Evolutionary conservation across 164 flowering plant genomes (phyloP), one percentile per base, ranked within the genome.

Genomic region (Macadamia integrifolia): DNA sequence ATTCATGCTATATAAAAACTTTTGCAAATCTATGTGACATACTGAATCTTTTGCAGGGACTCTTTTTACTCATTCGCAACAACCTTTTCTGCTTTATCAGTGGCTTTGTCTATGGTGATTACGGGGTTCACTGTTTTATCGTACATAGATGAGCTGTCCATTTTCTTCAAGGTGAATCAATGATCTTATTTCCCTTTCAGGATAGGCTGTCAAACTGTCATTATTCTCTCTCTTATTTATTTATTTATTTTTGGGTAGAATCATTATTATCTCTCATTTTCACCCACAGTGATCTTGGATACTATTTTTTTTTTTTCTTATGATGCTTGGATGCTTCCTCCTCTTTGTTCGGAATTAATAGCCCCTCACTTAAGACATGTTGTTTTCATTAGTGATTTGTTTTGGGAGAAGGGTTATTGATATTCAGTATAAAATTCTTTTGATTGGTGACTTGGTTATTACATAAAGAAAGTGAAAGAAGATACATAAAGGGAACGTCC

Each of bases 111-210:
- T 72, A 85, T 83, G 60, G 65, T 74, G 72, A 78, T 80, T 31
- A 43, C 71, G 42, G 97, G 87, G 56, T 68, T 80, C 58, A 64
- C 77, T 60, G 18, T 71, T 65, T 63, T 75, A 32, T 57, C 76
- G 55, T 86, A 58, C 61, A 66, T 80, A 78, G 93, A 94, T 74
- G 95, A 90, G 64, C 68, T 87, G 53, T 68, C 62, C 68, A 64
- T 75, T 79, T 64, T 86, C 67, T 69, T 75, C 73, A 78, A 88
- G 98, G 99, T 92, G 73, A 72, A 46, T 46, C 65, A 55, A 35
- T 11, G 72, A 35, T 68, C n/a, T 66, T 43, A 62, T 56, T 58
- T 49, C 31, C 18, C 58, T 50, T 44, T 53, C 58, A 40, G 9
- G 53, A 30, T 52, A 48, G 0, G 13, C 13, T 49, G 6, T 64